phyloP scores from a whole-genome alignment of 2,329 filamentous ascomycete species.

The Fusarium sublunatum region DNA sequence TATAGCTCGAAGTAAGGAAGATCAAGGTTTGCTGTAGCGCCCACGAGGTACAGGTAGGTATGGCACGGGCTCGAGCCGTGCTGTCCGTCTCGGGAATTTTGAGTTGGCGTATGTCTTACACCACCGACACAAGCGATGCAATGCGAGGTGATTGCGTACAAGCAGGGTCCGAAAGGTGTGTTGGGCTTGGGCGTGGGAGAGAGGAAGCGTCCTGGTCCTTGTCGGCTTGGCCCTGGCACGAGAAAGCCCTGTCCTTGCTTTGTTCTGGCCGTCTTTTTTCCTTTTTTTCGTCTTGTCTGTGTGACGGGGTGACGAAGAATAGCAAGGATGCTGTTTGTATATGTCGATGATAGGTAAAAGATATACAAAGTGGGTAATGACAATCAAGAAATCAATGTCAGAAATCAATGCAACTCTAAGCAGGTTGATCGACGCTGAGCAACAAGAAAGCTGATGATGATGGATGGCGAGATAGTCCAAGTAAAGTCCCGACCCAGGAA shows the following conservation, averaged over 20 bases:
- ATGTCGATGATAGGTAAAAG: conserved; percentile 22
- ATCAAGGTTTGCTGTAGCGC: conserved; percentile 25
- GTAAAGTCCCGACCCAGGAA: conserved; percentile 34
- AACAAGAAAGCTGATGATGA: conserved; percentile 8
- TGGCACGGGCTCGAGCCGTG: conserved; percentile 20
- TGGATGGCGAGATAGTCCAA: conserved; percentile 17
- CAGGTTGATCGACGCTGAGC: conserved; percentile 18
- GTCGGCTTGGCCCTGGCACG: conserved; percentile 12
- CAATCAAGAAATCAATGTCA: conserved; percentile 7
- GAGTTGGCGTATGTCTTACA: conserved; percentile 45
- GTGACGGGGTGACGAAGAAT: conserved; percentile 31
- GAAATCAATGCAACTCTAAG: conserved; percentile 17
- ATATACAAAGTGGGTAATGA: conserved; percentile 15
- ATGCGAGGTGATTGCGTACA: conserved; percentile 15
- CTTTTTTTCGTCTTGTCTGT: conserved; percentile 29
- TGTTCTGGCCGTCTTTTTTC: conserved; percentile 32
- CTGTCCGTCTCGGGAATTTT: conserved; percentile 41
- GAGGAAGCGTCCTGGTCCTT: conserved; percentile 26
- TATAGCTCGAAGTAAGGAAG: neutral
- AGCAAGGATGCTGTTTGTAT: conserved; percentile 30
- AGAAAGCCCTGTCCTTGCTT: conserved; percentile 30
- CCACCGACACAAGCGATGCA: conserved; percentile 16
- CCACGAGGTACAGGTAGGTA: conserved; percentile 11
- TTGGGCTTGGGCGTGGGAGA: conserved; percentile 20
- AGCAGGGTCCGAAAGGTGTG: conserved; percentile 22